Evolutionary conservation across 345 rosid genomes (phyloP).

Genomic region (Camelina laxa): DNA sequence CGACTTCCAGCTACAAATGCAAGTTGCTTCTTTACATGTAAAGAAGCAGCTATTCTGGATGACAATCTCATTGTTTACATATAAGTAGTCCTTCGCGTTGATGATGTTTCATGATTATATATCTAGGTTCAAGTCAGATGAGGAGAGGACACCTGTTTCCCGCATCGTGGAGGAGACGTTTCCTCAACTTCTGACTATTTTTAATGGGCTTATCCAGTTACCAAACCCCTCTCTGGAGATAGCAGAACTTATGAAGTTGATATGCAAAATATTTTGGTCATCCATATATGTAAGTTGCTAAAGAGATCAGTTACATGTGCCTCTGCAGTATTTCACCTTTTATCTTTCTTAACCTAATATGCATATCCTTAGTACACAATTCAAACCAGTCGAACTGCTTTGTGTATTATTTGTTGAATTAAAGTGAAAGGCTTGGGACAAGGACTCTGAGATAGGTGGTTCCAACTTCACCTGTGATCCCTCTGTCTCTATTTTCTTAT

Average conservation of each 20-base stretch:
- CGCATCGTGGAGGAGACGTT: constrained; percentile 89
- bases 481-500: constrained; percentile 9
- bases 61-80: constrained; percentile 24
- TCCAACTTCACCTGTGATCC: constrained; percentile 18
- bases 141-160: constrained; percentile 88
- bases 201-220: constrained; percentile 83
- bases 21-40: constrained; percentile 14
- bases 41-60: constrained; percentile 1
- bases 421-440: neutral
- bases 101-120: constrained; percentile 27
- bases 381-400: constrained; percentile 18
- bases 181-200: constrained; percentile 77
- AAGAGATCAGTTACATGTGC: constrained; percentile 21
- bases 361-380: neutral
- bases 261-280: constrained; percentile 99
- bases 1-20: constrained; percentile 18
- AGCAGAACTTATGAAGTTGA: constrained; percentile 92
- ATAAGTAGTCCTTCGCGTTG: neutral
- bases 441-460: constrained; percentile 15
- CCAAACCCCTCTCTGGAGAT: constrained; percentile 79
- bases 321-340: neutral
- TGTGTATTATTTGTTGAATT: constrained; percentile 8
- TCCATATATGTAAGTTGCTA: constrained; percentile 82
- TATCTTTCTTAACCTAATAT: neutral
- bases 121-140: constrained; percentile 94